phyloP scores from a whole-genome alignment of 2,329 filamentous ascomycete species.

The Sporothrix dimorphospora region DNA sequence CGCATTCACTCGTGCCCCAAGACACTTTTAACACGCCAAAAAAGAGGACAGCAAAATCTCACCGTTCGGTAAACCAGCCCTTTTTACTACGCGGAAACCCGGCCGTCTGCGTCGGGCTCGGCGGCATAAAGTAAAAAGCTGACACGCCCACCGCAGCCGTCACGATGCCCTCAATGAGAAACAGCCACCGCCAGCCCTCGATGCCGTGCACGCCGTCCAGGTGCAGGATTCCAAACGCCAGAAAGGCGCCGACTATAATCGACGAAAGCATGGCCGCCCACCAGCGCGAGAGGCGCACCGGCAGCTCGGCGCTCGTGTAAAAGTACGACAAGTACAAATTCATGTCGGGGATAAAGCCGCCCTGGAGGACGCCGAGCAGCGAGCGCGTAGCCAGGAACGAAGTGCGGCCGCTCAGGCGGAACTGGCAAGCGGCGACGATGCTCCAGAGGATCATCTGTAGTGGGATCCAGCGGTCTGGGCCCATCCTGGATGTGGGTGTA shows the following conservation, averaged over 20 bases:
- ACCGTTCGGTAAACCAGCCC: constrained; percentile 60
- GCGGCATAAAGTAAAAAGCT: constrained; percentile 59
- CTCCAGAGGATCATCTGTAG: constrained; percentile 61
- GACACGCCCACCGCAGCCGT: constrained; percentile 54
- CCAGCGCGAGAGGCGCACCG: constrained; percentile 47
- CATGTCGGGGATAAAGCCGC: constrained; percentile 51
- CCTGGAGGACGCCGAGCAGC: constrained; percentile 49
- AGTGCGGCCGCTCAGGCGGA: constrained; percentile 44
- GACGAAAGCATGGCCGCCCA: constrained; percentile 48
- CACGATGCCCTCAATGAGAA: constrained; percentile 57
- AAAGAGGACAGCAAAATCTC: not conserved
- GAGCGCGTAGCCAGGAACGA: constrained; percentile 47
- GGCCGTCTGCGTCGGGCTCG: constrained; percentile 55
- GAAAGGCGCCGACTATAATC: constrained; percentile 45
- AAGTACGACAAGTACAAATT: constrained; percentile 50
- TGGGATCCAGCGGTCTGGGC: constrained; percentile 63
- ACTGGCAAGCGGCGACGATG: constrained; percentile 55
- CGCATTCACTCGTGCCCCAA: not conserved
- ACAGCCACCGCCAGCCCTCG: constrained; percentile 54
- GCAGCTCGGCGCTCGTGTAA: constrained; percentile 47
- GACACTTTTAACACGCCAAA: not conserved
- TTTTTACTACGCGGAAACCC: constrained; percentile 57
- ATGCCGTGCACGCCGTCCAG: constrained; percentile 44
- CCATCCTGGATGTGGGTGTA: constrained; percentile 42
- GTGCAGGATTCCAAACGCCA: constrained; percentile 47